Evolutionary conservation across 768 basidiomycete genomes (phyloP).

Genomic region (Kwoniella sp.): DNA sequence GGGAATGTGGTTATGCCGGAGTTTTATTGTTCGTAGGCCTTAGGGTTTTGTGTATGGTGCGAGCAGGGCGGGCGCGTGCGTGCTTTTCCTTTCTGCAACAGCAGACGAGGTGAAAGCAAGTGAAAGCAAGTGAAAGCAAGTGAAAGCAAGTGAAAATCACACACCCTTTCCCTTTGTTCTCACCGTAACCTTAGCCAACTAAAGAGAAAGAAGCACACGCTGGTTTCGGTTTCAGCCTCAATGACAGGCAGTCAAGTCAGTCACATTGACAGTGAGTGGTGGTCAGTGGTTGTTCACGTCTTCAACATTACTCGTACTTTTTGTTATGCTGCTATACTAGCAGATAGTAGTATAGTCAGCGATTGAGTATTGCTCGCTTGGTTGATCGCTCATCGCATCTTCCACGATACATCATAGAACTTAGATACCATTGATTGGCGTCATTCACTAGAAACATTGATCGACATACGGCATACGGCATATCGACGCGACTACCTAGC

Average conservation of each 20-base stretch:
- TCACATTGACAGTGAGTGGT: too few species aligned
- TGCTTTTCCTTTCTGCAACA: conserved; percentile 23
- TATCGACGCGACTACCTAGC: background rate
- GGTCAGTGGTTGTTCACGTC: too few species aligned
- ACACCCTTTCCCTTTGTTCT: background rate
- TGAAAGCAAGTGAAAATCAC: background rate
- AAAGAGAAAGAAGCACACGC: too few species aligned
- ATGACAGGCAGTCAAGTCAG: too few species aligned
- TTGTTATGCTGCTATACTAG: too few species aligned
- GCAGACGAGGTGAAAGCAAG: background rate
- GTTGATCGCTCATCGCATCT: background rate
- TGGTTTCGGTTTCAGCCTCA: background rate
- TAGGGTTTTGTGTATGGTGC: background rate
- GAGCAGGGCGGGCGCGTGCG: conserved; percentile 16
- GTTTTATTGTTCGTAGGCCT: background rate
- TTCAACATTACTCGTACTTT: background rate
- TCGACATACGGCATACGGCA: background rate
- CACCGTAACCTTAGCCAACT: too few species aligned
- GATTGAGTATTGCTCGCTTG: background rate
- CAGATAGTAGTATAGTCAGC: too few species aligned
- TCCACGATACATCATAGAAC: too few species aligned
- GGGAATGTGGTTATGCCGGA: background rate
- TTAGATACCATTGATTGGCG: background rate
- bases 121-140: background rate
- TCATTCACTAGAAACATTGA: background rate